Conservation (phyloP, 2,329 filamentous ascomycete genomes). For the Monilinia fructicola region DNA sequence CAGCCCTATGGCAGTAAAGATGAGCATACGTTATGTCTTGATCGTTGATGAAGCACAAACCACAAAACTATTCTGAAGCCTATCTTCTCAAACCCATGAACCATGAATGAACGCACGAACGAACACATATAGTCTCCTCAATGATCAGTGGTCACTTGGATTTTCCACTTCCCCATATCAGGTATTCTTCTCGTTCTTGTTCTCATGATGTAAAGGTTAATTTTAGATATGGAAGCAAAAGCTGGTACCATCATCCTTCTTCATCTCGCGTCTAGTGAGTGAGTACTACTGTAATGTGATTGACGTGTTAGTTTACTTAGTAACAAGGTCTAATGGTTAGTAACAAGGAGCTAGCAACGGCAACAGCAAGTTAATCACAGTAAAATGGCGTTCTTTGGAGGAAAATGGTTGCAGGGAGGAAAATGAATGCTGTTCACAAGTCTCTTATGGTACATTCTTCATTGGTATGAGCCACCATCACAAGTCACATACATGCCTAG, state of each 20-base stretch:
- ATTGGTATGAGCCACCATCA: background rate
- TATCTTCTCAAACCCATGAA: slow-evolving; percentile 14
- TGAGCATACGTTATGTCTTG: background rate
- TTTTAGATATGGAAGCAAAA: background rate
- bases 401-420: background rate
- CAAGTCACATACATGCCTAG: background rate
- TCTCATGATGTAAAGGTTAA: slow-evolving; percentile 2
- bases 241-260: background rate
- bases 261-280: background rate
- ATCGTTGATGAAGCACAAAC: slow-evolving; percentile 9
- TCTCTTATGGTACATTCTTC: background rate
- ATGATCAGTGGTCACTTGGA: background rate
- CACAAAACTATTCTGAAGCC: slow-evolving; percentile 14
- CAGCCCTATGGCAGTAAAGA: slow-evolving; percentile 20
- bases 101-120: slow-evolving; percentile 3
- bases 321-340: background rate
- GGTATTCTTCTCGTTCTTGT: slow-evolving; percentile 14
- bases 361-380: background rate
- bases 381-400: background rate
- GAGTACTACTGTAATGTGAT: slow-evolving; percentile 3
- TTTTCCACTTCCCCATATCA: slow-evolving; percentile 1
- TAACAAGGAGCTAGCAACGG: background rate
- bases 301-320: background rate
- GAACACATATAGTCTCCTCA: background rate
- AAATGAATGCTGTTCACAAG: background rate